Percentiles rank a stretch among this genome's conserved stretches.
phyloP scores from a whole-genome alignment of 1,284 basidiomycete genomes.

The Pisolithus thermaeus region DNA sequence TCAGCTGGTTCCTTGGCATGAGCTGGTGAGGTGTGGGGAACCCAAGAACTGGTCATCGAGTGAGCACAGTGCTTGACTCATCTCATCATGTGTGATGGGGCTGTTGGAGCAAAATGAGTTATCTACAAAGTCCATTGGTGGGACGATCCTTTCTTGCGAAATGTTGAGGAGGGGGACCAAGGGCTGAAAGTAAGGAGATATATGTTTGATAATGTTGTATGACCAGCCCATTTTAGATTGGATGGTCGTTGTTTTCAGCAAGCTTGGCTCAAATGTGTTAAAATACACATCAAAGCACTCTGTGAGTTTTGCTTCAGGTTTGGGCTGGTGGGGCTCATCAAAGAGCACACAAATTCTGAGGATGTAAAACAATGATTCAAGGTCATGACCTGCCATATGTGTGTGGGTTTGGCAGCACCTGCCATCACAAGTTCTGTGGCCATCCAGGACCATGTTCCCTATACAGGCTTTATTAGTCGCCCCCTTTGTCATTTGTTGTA shows the following conservation, averaged over 20 bases:
- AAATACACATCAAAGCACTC: conserved; percentile 4
- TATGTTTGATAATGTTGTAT: not conserved
- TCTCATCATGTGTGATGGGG: not conserved
- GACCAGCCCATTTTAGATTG: not conserved
- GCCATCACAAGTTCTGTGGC: conserved; percentile 4
- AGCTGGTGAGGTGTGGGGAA: not conserved
- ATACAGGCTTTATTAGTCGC: not conserved
- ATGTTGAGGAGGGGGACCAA: not conserved
- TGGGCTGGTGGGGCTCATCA: not conserved
- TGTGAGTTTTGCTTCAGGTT: not conserved
- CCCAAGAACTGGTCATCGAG: not conserved
- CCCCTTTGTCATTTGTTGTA: not conserved
- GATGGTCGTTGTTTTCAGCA: not conserved
- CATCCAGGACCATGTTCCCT: conserved; percentile 12
- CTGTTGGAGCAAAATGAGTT: not conserved
- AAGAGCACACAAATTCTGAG: conserved; percentile 7
- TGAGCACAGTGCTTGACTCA: not conserved
- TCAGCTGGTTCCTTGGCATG: too few relatives aligned
- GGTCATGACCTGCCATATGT: not conserved
- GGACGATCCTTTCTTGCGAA: not conserved
- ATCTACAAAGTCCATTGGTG: not conserved
- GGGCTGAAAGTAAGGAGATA: not conserved
- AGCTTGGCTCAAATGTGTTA: not conserved
- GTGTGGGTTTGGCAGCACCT: not conserved
- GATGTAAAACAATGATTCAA: conserved; percentile 11